Evolutionary conservation across 768 basidiomycete genomes (phyloP), one percentile per base, ranked within the genome.

Genomic region (Rubroboletus pulcherrimus): DNA sequence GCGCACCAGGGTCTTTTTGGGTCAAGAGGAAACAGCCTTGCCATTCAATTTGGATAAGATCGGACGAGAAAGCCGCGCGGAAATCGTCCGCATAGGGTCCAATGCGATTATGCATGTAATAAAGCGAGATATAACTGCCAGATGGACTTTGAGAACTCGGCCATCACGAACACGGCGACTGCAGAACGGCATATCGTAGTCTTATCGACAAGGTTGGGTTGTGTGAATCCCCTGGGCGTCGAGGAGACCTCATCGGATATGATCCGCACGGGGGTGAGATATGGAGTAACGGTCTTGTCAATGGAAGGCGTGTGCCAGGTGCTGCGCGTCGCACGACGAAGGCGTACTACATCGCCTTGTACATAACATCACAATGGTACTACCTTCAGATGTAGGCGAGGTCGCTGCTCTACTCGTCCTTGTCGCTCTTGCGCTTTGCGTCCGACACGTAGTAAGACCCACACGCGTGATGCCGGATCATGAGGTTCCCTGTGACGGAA

Each of bases 251-350:
- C 49, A 54, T 57, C 44, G 55, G 47, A 62, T 49, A 38, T 53
- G 64, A 68, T 65, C 65, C 60, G 57, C 66, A 45, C 44, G 51
- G 51, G 26, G n/a, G 37, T 50, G 46, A 54, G 55, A 63, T 63
- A 57, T 51, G 43, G 21, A 29, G 30, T 42, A 44, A 53, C 3
- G 33, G 24, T 24, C 15, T 52, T 21, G 38, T 45, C 33, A 33
- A 37, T 39, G 66, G 64, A 68, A 65, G 60, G 39, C 40, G 43
- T 49, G 48, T 35, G 46, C 33, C 33, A 17, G 9, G 15, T 30
- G 53, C 57, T 62, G 55, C 59, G 49, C 34, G 51, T 51, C 49
- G 54, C 51, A 46, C 42, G 52, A 42, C 45, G 17, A 38, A 40
- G 47, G 42, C 31, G 41, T 15, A 41, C 52, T 42, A 42, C 53